Conservation (phyloP, 768 basidiomycete species). For the Pulveroboletus sp. region DNA sequence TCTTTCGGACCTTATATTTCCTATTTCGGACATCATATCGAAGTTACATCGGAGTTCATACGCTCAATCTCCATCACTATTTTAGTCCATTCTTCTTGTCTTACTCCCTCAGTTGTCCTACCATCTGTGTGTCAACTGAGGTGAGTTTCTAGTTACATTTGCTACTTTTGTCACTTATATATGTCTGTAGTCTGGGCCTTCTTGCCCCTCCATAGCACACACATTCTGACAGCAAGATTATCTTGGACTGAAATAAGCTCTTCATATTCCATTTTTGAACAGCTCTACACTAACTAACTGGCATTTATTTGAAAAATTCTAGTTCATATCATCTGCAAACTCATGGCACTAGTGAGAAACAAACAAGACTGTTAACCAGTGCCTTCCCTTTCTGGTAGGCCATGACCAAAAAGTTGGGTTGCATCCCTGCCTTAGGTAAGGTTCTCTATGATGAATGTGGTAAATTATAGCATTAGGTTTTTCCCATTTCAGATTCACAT, state of each 20-base stretch:
- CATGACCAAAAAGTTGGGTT: constrained; percentile 31
- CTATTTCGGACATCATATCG: no score
- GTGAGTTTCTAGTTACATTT: no score
- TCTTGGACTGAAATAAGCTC: constrained; percentile 25
- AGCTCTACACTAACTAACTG: background rate
- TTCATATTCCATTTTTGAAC: constrained; percentile 29
- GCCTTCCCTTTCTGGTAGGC: background rate
- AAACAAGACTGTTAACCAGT: constrained; percentile 16
- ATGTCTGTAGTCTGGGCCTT: no score
- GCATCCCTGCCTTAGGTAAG: constrained; percentile 22
- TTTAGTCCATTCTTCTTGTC: no score
- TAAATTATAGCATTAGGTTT: constrained; percentile 31
- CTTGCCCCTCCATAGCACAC: no score
- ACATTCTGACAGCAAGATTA: no score
- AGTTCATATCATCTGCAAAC: constrained; percentile 29
- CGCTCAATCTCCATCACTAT: no score
- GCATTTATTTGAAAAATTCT: constrained; percentile 19
- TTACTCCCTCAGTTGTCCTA: no score
- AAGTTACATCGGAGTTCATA: no score
- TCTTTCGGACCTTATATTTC: no score
- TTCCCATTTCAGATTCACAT: constrained; percentile 29
- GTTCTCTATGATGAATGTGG: constrained; percentile 34
- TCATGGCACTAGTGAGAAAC: constrained; percentile 21
- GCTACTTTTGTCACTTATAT: no score
- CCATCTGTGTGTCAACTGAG: no score